Evolutionary conservation across 805 yeast species (phyloP).

Genomic region (Cyberlindnera maritima): DNA sequence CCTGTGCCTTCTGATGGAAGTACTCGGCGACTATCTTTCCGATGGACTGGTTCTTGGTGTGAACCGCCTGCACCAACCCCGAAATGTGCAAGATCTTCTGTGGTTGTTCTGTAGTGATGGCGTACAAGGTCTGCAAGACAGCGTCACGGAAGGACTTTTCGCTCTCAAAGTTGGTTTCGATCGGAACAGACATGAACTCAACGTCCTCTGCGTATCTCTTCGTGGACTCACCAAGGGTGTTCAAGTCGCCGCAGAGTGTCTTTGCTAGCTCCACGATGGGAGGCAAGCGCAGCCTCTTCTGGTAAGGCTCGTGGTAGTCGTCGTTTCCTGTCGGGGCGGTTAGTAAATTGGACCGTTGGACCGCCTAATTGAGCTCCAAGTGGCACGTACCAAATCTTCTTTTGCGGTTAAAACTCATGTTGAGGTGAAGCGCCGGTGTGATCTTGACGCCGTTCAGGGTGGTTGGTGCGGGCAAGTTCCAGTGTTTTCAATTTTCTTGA

Average conservation of each 20-base stretch:
- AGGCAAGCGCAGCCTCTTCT: conserved; percentile 34
- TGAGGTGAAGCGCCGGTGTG: background rate
- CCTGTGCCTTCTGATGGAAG: conserved; percentile 63
- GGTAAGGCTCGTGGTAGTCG: conserved; percentile 23
- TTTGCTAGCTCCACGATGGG: conserved; percentile 45
- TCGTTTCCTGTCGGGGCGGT: conserved; percentile 20
- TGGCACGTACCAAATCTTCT: conserved; percentile 27
- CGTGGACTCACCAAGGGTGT: conserved; percentile 56
- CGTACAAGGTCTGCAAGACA: conserved; percentile 59
- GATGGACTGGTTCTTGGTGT: conserved; percentile 58
- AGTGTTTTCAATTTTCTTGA: background rate
- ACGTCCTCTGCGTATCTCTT: conserved; percentile 54
- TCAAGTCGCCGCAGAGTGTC: conserved; percentile 47
- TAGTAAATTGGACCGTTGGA: conserved; percentile 1
- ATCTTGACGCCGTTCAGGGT: background rate
- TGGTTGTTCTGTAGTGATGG: conserved; percentile 83
- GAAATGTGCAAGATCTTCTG: conserved; percentile 78
- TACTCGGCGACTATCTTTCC: conserved; percentile 69
- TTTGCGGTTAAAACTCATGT: conserved; percentile 28
- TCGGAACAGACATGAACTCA: conserved; percentile 65
- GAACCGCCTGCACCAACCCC: conserved; percentile 62
- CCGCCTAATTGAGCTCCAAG: background rate
- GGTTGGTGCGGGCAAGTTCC: background rate
- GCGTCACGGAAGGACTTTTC: conserved; percentile 59
- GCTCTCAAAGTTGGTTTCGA: conserved; percentile 60